These are phyloP conservation scores for Posidonia australis DNA, from an alignment of 106 monocot genomes.

Conservation along the genomic window DNA sequence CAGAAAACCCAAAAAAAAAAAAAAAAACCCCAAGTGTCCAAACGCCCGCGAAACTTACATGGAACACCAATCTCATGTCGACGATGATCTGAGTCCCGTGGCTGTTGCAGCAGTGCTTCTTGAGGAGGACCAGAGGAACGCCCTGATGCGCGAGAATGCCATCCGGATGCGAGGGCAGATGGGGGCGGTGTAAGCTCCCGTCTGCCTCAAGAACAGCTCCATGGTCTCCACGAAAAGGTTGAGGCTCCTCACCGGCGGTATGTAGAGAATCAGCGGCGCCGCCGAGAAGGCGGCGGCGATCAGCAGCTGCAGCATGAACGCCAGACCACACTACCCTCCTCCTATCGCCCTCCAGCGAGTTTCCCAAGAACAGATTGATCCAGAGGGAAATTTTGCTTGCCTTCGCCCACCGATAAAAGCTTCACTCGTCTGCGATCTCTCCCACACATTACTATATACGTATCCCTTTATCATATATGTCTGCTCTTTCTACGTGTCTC, in stretches of 20 bases:
- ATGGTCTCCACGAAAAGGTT: slow-evolving; percentile 61
- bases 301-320: slow-evolving; percentile 66
- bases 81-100: not conserved
- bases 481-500: no score
- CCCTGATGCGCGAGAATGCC: slow-evolving; percentile 40
- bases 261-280: slow-evolving; percentile 79
- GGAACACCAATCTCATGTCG: no score
- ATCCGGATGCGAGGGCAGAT: slow-evolving; percentile 33
- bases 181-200: slow-evolving; percentile 19
- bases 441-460: no score
- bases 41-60: no score
- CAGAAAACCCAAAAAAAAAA: no score
- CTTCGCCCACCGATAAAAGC: no score
- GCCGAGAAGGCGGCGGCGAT: slow-evolving; percentile 81
- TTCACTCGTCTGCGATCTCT: no score
- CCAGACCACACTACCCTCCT: not conserved
- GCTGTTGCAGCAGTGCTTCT: not conserved
- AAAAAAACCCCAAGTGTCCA: not conserved
- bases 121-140: not conserved
- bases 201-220: slow-evolving; percentile 42
- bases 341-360: not conserved
- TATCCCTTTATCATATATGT: no score
- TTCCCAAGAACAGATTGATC: no score
- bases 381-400: no score
- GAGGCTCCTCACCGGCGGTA: slow-evolving; percentile 78